phyloP scores from a whole-genome alignment of 352 stramenopile genomes.

The Phytophthora megakarya region DNA sequence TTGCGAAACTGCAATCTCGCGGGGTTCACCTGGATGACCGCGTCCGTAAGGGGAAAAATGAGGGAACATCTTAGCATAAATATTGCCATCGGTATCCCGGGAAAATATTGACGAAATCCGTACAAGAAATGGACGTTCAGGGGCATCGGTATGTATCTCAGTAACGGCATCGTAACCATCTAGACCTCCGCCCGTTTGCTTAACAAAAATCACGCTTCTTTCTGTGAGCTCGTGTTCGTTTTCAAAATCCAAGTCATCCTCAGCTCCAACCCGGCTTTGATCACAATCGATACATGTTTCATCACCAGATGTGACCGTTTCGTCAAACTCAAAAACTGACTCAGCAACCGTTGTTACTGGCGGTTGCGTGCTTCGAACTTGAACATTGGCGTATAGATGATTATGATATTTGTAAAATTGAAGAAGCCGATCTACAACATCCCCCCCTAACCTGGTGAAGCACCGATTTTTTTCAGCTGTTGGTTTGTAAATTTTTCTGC shows the following conservation, averaged over 20 bases:
- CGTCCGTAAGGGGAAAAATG: slow-evolving; percentile 6
- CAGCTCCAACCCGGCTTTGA: neutral
- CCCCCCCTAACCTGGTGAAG: no score
- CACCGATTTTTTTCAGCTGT: no score
- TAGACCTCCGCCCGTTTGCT: neutral
- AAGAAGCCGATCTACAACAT: no score
- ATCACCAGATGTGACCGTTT: neutral
- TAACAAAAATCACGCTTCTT: slow-evolving; percentile 5
- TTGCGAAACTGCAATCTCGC: neutral
- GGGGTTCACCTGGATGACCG: neutral
- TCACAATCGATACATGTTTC: neutral
- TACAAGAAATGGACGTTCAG: neutral
- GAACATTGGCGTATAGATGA: neutral
- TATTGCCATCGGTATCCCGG: slow-evolving; percentile 1
- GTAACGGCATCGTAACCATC: neutral
- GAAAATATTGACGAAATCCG: slow-evolving; percentile 5
- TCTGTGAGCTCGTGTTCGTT: slow-evolving; percentile 3
- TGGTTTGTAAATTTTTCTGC: no score
- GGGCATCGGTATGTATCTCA: neutral
- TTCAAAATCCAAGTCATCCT: neutral
- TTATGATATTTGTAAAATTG: slow-evolving; percentile 6
- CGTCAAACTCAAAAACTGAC: neutral
- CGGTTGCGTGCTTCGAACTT: neutral
- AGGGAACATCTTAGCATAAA: slow-evolving; percentile 14
- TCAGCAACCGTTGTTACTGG: neutral